Evolutionary conservation across 805 yeast species (phyloP).

Genomic region (Nakazawaea siamensis): DNA sequence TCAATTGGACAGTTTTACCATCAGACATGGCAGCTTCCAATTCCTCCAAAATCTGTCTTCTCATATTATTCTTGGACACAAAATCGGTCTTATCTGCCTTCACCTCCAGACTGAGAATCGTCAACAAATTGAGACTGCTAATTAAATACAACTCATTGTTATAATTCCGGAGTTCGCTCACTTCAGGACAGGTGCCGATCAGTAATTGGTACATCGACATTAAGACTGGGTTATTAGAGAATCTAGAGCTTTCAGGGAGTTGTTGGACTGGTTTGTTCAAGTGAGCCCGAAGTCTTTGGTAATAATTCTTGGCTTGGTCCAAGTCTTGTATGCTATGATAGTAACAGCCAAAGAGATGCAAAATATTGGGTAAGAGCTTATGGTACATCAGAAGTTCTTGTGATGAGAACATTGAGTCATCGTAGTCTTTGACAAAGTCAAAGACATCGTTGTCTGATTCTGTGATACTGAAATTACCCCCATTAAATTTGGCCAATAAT

Average conservation of each 20-base stretch:
- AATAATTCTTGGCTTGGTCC: constrained; percentile 30
- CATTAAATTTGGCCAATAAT: constrained; percentile 27
- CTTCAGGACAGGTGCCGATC: constrained; percentile 21
- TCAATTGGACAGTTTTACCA: neutral
- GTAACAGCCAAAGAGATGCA: constrained; percentile 30
- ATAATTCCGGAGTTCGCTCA: constrained; percentile 13
- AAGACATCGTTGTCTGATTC: constrained; percentile 17
- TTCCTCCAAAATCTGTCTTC: constrained; percentile 1
- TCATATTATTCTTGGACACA: neutral
- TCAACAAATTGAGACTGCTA: constrained; percentile 23
- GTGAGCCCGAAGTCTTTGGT: constrained; percentile 23
- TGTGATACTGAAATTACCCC: no score
- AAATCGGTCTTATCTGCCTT: constrained; percentile 11
- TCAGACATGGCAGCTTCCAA: neutral
- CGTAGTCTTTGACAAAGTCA: constrained; percentile 28
- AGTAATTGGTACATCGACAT: constrained; percentile 13
- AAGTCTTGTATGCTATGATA: constrained; percentile 29
- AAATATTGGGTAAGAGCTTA: constrained; percentile 27
- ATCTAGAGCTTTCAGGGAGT: constrained; percentile 1
- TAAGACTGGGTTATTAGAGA: constrained; percentile 1
- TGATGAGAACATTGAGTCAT: constrained; percentile 25
- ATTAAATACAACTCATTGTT: constrained; percentile 23
- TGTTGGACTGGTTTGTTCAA: neutral
- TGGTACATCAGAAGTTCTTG: constrained; percentile 31
- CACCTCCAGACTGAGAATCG: constrained; percentile 15